A percentile compares a stretch with the other conserved stretches of the same genome.
Evolutionary conservation across 345 rosid genomes (phyloP).

Genomic region (Eucalyptus tenuipes): DNA sequence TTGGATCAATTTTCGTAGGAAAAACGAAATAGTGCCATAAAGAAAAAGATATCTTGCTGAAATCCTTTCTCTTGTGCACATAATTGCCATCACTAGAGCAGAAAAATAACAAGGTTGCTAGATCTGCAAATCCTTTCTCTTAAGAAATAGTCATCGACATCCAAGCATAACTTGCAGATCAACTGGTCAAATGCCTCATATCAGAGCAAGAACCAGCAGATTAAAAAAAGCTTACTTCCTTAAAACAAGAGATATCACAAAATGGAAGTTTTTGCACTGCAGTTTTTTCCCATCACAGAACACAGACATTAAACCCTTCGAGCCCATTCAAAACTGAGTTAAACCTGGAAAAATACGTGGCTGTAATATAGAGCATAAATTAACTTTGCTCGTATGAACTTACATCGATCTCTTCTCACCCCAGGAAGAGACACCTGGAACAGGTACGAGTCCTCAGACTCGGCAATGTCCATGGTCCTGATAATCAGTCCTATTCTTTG

Average conservation of each 20-base stretch:
- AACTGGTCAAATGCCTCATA: background rate
- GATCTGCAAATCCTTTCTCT: background rate
- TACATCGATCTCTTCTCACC: background rate
- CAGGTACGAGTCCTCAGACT: background rate
- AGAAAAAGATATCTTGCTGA: background rate
- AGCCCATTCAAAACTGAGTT: background rate
- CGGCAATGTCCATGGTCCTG: background rate
- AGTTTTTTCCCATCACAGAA: background rate
- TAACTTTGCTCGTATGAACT: background rate
- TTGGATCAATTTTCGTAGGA: background rate
- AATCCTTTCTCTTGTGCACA: background rate
- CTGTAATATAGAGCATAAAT: background rate
- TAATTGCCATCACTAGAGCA: background rate
- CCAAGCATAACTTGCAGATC: background rate
- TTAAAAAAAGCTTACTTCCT: background rate
- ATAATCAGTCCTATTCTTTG: background rate
- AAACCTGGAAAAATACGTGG: background rate
- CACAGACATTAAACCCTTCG: background rate
- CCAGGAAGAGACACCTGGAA: background rate
- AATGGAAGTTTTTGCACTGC: background rate
- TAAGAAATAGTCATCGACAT: background rate
- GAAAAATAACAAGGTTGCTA: background rate
- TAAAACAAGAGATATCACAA: background rate
- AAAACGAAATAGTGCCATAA: background rate
- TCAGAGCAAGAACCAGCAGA: background rate